Percentiles rank a stretch among this genome's conserved stretches.
phyloP scores from a whole-genome alignment of 495 filamentous ascomycete species.

The Xylaria longipes region DNA sequence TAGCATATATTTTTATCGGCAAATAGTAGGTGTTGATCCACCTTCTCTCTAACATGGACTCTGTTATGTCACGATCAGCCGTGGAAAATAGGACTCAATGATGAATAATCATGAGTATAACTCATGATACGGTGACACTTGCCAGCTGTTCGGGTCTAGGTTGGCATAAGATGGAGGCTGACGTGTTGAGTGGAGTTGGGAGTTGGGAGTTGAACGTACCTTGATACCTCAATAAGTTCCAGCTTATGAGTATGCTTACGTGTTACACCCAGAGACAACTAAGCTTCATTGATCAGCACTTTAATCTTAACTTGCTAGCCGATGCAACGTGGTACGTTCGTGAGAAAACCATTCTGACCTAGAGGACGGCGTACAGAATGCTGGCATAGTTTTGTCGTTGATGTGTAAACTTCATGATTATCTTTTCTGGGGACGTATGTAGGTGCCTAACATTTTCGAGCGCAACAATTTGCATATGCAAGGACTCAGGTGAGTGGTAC shows the following conservation, averaged over 20 bases:
- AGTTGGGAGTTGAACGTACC: background rate
- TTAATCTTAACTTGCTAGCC: constrained; percentile 9
- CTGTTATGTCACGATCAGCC: background rate
- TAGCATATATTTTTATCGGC: background rate
- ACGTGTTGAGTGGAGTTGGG: constrained; percentile 20
- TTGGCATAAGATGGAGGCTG: background rate
- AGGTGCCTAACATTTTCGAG: constrained; percentile 16
- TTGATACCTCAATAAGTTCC: constrained; percentile 14
- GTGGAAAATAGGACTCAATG: background rate
- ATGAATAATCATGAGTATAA: background rate
- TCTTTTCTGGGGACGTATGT: background rate
- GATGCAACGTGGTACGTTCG: constrained; percentile 22
- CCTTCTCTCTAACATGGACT: background rate
- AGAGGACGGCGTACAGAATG: background rate
- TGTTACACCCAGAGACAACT: constrained; percentile 18
- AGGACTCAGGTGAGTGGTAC: constrained; percentile 7
- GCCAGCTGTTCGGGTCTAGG: background rate
- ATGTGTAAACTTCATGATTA: constrained; percentile 6
- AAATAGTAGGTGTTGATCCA: background rate
- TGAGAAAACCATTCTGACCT: background rate
- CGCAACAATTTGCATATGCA: constrained; percentile 12
- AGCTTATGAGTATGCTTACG: constrained; percentile 13
- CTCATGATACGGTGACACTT: background rate
- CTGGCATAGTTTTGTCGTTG: background rate
- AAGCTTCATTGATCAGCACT: constrained; percentile 16